A percentile compares a stretch with the other conserved stretches of the same genome.
Evolutionary conservation across 2,329 filamentous ascomycete species (phyloP).

Genomic region (Fusarium mangiferae): DNA sequence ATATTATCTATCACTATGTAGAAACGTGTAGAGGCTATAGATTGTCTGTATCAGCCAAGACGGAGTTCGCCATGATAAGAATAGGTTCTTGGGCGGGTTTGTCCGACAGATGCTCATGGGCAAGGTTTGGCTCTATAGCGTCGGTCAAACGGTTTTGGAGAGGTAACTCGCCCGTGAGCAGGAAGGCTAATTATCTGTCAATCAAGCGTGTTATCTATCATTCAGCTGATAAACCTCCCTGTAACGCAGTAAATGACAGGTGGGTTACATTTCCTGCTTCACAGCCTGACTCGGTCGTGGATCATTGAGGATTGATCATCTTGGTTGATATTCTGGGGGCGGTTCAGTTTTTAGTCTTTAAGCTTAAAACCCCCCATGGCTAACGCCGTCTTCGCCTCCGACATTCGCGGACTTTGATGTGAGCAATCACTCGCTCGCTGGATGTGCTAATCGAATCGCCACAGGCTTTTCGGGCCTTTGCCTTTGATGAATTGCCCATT

Average conservation of each 20-base stretch:
- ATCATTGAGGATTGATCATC: background rate
- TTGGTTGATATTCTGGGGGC: background rate
- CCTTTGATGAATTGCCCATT: background rate
- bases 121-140: constrained; percentile 28
- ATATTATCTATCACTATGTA: background rate
- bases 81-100: background rate
- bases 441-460: background rate
- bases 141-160: constrained; percentile 6
- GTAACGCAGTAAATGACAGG: background rate
- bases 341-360: constrained; percentile 18
- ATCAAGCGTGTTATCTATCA: background rate
- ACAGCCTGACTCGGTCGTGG: background rate
- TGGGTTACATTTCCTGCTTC: too few relatives aligned
- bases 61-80: background rate
- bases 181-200: background rate
- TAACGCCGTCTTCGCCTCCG: constrained; percentile 2
- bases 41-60: background rate
- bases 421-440: background rate
- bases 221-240: background rate
- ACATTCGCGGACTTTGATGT: background rate
- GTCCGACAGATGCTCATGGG: constrained; percentile 22
- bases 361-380: constrained; percentile 18
- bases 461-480: background rate
- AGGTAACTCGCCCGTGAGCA: background rate
- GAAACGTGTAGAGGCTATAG: background rate